phyloP scores from a whole-genome alignment of 2,329 filamentous ascomycete genomes.

The Cladosporium sp. region DNA sequence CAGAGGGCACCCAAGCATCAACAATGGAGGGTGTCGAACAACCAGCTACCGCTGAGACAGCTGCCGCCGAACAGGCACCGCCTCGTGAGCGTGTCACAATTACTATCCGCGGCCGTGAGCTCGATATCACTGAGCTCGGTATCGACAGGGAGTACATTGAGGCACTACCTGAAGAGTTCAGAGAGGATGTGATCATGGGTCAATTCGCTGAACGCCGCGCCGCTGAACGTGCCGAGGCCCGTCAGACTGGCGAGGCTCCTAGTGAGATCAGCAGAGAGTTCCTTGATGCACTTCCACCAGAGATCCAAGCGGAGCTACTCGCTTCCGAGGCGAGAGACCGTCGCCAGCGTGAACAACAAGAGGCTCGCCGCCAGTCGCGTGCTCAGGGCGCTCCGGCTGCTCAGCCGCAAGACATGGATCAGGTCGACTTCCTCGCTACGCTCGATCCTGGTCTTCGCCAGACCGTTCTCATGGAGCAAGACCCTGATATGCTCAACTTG shows the following conservation, averaged over 20 bases:
- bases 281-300: conserved; percentile 84
- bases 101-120: conserved; percentile 78
- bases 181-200: conserved; percentile 92
- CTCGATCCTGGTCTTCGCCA: conserved; percentile 82
- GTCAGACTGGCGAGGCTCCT: conserved; percentile 68
- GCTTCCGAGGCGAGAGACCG: conserved; percentile 88
- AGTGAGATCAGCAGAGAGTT: conserved; percentile 91
- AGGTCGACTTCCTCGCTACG: conserved; percentile 87
- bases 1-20: conserved; percentile 40
- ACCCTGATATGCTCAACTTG: conserved; percentile 80
- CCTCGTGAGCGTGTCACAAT: conserved; percentile 65
- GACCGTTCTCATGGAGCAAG: conserved; percentile 78
- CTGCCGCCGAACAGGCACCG: conserved; percentile 50
- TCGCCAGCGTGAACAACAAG: conserved; percentile 82
- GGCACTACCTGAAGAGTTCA: conserved; percentile 93
- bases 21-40: conserved; percentile 76
- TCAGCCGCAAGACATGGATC: conserved; percentile 78
- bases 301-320: conserved; percentile 86
- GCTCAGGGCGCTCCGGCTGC: conserved; percentile 50
- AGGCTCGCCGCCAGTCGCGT: conserved; percentile 65
- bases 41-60: conserved; percentile 39
- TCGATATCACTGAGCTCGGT: conserved; percentile 91
- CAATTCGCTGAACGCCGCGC: conserved; percentile 76
- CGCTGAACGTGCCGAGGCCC: conserved; percentile 57
- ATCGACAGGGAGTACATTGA: conserved; percentile 94